Conservation (phyloP, 164 flowering plant genomes). For the Berberis thunbergii region DNA sequence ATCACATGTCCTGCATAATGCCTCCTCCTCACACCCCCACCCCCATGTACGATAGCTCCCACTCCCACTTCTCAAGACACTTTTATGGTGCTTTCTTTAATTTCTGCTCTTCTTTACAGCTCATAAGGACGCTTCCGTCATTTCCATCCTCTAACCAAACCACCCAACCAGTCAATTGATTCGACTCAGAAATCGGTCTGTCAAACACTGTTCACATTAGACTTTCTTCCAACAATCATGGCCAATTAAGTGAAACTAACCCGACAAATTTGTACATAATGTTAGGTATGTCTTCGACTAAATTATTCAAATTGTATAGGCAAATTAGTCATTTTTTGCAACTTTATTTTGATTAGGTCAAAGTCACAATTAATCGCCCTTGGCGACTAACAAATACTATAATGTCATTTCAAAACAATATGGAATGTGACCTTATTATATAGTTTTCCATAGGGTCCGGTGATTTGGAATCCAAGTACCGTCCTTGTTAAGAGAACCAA, state of each 20-base stretch:
- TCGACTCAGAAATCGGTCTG: background rate
- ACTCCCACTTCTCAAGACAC: background rate
- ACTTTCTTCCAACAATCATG: background rate
- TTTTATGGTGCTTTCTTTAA: background rate
- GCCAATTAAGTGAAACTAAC: background rate
- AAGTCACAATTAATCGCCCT: background rate
- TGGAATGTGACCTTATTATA: background rate
- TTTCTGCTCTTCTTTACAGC: no score
- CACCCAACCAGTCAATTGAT: background rate
- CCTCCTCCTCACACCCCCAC: background rate
- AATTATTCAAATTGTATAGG: background rate
- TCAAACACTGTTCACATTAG: background rate
- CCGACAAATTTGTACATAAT: background rate
- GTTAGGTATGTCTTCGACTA: background rate
- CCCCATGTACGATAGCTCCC: constrained; percentile 1
- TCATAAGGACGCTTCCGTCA: background rate
- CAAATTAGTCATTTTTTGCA: background rate
- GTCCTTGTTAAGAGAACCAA: background rate
- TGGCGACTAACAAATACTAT: background rate
- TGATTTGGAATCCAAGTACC: background rate
- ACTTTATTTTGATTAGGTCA: no score
- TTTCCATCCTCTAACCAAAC: background rate
- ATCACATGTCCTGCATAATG: background rate
- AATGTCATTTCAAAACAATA: no score
- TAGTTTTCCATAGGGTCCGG: background rate